Percentiles rank a stretch among this genome's conserved stretches.
phyloP scores from a whole-genome alignment of 1,284 basidiomycete genomes.

The Leccinum griseonigrum region DNA sequence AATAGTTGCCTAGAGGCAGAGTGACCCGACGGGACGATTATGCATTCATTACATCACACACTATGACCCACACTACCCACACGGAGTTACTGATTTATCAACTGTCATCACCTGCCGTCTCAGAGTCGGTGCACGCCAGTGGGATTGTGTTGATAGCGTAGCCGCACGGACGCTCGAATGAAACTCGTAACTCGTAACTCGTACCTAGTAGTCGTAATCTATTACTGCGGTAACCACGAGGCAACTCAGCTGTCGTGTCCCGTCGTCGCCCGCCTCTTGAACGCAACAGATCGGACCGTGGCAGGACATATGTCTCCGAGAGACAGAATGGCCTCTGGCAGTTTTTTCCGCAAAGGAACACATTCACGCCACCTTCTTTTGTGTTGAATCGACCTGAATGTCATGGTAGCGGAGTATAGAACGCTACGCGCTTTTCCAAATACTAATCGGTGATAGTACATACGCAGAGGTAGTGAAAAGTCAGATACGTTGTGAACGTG shows the following conservation, averaged over 20 bases:
- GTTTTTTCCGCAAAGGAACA: background rate
- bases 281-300: background rate
- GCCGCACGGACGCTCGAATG: no score
- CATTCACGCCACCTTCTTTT: background rate
- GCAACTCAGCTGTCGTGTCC: no score
- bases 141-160: background rate
- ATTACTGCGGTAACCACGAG: no score
- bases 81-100: background rate
- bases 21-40: background rate
- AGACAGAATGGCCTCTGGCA: background rate
- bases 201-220: no score
- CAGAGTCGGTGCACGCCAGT: background rate
- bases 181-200: no score
- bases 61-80: background rate
- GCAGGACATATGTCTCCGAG: background rate
- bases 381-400: no score
- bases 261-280: no score
- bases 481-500: no score
- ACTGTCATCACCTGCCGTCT: background rate
- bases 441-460: no score
- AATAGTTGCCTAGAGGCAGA: background rate
- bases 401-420: no score
- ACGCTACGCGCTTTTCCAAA: no score
- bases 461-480: no score
- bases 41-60: background rate